These are phyloP conservation scores for Pseudogymnoascus sp. DNA, from an alignment of 2,329 filamentous ascomycete genomes.

Conservation along the genomic window DNA sequence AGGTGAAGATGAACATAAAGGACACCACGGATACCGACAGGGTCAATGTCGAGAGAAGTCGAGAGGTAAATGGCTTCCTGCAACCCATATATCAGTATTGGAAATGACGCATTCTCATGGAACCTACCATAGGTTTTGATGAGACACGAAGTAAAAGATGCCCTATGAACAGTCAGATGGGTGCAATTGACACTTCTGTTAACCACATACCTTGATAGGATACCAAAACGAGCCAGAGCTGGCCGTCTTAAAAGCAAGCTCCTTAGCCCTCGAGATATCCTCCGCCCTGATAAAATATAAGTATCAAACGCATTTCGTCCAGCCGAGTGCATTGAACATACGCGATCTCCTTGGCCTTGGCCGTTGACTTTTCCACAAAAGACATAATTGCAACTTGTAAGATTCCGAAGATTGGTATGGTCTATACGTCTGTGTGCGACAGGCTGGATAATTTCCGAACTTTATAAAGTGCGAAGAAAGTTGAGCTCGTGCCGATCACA, in stretches of 20 bases:
- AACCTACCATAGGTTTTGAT: constrained; percentile 45
- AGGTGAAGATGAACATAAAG: constrained; percentile 82
- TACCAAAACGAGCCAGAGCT: constrained; percentile 77
- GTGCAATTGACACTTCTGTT: background rate
- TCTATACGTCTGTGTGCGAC: background rate
- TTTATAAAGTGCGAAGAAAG: constrained; percentile 4
- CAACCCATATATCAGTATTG: background rate
- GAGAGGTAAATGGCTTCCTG: constrained; percentile 43
- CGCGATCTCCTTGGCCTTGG: constrained; percentile 29
- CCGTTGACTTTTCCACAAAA: constrained; percentile 11
- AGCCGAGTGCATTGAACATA: constrained; percentile 18
- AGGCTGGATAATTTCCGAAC: background rate
- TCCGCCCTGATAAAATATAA: constrained; percentile 43
- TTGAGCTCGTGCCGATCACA: background rate
- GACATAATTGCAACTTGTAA: background rate
- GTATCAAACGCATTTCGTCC: constrained; percentile 12
- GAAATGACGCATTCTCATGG: background rate
- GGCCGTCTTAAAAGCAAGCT: constrained; percentile 58
- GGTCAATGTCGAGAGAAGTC: constrained; percentile 52
- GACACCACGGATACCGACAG: constrained; percentile 65
- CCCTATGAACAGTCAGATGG: constrained; percentile 35
- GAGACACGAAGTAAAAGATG: constrained; percentile 50
- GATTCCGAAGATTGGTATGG: background rate
- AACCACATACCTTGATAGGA: constrained; percentile 57
- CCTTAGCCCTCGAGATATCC: constrained; percentile 60